Percentiles rank a stretch among this genome's conserved stretches.
Conservation (phyloP, 2,329 filamentous ascomycete species). For the Stemphylium vesicarium region DNA sequence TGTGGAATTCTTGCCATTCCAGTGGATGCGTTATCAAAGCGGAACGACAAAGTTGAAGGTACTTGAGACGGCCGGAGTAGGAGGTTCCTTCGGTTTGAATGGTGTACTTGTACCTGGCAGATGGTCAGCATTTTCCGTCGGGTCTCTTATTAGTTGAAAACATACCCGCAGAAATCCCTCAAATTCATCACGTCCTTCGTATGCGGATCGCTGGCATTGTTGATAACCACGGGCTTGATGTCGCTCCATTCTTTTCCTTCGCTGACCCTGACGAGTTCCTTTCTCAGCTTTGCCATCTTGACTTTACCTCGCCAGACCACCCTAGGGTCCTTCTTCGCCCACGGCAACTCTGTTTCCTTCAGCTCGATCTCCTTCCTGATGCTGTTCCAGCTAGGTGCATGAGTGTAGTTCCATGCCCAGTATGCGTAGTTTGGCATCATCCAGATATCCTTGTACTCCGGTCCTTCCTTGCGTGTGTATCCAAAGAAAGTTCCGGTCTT, state of each 20-base stretch:
- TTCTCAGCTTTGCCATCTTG: conserved; percentile 40
- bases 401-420: conserved; percentile 46
- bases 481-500: conserved; percentile 36
- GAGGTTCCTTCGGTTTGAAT: conserved; percentile 61
- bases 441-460: conserved; percentile 41
- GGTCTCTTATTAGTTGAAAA: background rate
- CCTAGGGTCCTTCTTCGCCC: conserved; percentile 39
- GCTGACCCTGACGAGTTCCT: conserved; percentile 38
- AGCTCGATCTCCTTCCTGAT: conserved; percentile 37
- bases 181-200: conserved; percentile 45
- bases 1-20: conserved; percentile 46
- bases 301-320: conserved; percentile 44
- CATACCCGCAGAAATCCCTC: conserved; percentile 41
- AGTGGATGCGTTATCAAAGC: conserved; percentile 42
- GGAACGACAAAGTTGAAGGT: conserved; percentile 58
- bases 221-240: conserved; percentile 45
- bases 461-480: conserved; percentile 38
- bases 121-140: conserved; percentile 2
- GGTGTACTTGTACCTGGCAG: conserved; percentile 58
- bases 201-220: conserved; percentile 35
- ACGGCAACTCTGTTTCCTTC: conserved; percentile 30
- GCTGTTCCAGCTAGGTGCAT: conserved; percentile 45
- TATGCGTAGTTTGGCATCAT: conserved; percentile 47
- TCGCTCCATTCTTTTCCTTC: conserved; percentile 41
- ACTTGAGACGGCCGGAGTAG: conserved; percentile 62